These are phyloP conservation scores for Candolleomyces efflorescens DNA, from an alignment of 768 basidiomycete genomes.

Conservation along the genomic window DNA sequence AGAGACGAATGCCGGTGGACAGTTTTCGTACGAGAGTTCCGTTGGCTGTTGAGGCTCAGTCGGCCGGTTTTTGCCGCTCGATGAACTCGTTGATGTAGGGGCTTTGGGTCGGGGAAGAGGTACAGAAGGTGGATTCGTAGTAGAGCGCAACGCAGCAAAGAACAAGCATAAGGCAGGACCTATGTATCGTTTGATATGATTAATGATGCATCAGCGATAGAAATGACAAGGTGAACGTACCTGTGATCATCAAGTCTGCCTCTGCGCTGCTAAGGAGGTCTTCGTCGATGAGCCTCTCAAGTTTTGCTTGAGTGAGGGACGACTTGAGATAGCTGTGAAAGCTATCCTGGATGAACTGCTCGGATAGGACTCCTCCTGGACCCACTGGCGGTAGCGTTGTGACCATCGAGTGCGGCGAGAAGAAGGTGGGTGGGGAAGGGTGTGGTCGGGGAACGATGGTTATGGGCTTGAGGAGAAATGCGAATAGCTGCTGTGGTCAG, in stretches of 20 bases:
- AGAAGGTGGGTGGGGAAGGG: no score
- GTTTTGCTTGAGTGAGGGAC: conserved; percentile 73
- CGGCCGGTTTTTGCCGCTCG: background rate
- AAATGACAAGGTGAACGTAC: conserved; percentile 26
- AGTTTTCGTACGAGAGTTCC: conserved; percentile 63
- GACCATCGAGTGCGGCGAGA: no score
- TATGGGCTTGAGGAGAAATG: no score
- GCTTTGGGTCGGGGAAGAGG: conserved; percentile 63
- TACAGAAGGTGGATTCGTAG: conserved; percentile 74
- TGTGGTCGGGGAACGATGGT: no score
- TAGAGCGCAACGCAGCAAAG: conserved; percentile 76
- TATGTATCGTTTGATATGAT: conserved; percentile 16
- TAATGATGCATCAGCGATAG: background rate
- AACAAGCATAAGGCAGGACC: conserved; percentile 82
- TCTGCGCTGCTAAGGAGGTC: conserved; percentile 75
- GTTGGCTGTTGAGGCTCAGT: conserved; percentile 30
- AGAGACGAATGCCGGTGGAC: conserved; percentile 60
- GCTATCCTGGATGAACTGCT: conserved; percentile 66
- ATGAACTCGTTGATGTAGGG: conserved; percentile 13
- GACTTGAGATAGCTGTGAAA: conserved; percentile 83
- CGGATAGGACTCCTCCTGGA: conserved; percentile 37
- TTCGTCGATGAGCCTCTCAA: conserved; percentile 66
- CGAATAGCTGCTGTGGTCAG: no score
- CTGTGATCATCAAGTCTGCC: conserved; percentile 83
- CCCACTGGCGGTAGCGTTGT: no score